Evolutionary conservation across 495 filamentous ascomycete genomes (phyloP).

Genomic region (Penicillium canescens): DNA sequence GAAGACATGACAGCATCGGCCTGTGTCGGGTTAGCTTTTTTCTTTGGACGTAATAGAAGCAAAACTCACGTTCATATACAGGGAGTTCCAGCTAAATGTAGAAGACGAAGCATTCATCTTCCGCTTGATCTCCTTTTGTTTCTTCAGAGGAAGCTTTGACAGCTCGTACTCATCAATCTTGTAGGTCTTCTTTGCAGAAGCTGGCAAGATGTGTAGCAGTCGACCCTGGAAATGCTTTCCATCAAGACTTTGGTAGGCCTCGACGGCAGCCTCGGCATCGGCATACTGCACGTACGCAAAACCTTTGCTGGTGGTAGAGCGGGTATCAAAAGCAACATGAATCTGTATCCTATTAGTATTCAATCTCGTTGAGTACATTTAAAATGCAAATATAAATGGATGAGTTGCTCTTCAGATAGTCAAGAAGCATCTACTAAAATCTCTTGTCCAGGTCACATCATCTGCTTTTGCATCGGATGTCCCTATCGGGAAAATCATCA

Average conservation of each 20-base stretch:
- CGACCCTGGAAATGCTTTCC: constrained; percentile 86
- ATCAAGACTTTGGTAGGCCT: constrained; percentile 74
- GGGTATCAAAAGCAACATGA: constrained; percentile 72
- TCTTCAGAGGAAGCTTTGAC: constrained; percentile 88
- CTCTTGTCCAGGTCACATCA: constrained; percentile 66
- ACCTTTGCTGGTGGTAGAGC: constrained; percentile 70
- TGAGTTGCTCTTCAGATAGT: constrained; percentile 51
- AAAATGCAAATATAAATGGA: constrained; percentile 38
- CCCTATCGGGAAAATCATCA: constrained; percentile 99
- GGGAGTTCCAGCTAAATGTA: constrained; percentile 93
- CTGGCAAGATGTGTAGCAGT: constrained; percentile 84
- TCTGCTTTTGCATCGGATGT: constrained; percentile 84
- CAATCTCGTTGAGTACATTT: constrained; percentile 21
- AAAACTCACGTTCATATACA: constrained; percentile 86
- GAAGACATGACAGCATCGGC: constrained; percentile 90
- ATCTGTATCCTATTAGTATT: constrained; percentile 60
- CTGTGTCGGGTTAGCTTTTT: constrained; percentile 38
- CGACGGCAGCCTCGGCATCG: constrained; percentile 67
- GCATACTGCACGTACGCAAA: constrained; percentile 84
- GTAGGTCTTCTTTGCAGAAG: constrained; percentile 73
- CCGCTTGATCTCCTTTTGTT: constrained; percentile 84
- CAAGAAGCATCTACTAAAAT: constrained; percentile 82
- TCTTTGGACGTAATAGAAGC: background rate
- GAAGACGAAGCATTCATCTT: constrained; percentile 73
- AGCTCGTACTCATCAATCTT: constrained; percentile 84